phyloP scores from a whole-genome alignment of 1,284 basidiomycete species.

The Cryptococcus maquisensis region DNA sequence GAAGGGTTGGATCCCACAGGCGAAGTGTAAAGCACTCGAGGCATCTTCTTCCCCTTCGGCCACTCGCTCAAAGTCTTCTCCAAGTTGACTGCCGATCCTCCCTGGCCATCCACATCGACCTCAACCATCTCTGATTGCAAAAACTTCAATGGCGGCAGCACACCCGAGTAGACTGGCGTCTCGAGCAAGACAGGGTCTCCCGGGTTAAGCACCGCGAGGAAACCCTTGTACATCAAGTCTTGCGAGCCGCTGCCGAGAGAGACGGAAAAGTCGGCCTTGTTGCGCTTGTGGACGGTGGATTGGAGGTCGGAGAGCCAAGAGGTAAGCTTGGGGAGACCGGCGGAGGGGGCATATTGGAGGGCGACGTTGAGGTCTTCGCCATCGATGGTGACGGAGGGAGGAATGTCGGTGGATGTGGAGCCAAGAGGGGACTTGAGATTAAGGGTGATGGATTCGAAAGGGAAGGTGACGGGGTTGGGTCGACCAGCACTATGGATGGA shows the following conservation, averaged over 20 bases:
- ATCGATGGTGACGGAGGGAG: conserved; percentile 54
- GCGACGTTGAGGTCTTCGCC: conserved; percentile 59
- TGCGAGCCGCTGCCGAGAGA: conserved; percentile 79
- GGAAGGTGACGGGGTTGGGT: conserved; percentile 86
- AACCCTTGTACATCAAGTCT: conserved; percentile 77
- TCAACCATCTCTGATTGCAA: conserved; percentile 60
- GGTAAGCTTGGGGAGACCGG: conserved; percentile 62
- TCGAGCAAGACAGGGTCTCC: conserved; percentile 82
- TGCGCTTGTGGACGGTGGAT: conserved; percentile 58
- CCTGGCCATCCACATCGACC: conserved; percentile 72
- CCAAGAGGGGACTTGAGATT: conserved; percentile 51
- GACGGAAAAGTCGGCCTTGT: conserved; percentile 61
- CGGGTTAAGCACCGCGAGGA: conserved; percentile 62
- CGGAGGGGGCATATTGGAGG: conserved; percentile 73
- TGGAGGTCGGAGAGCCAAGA: conserved; percentile 68
- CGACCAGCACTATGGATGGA: conserved; percentile 49
- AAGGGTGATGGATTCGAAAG: conserved; percentile 68
- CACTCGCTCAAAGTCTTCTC: conserved; percentile 67
- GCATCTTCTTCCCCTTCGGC: conserved; percentile 67
- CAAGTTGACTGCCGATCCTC: conserved; percentile 64
- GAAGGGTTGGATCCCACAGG: conserved; percentile 73
- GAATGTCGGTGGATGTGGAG: conserved; percentile 46
- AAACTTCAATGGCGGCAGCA: conserved; percentile 37
- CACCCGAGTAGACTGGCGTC: conserved; percentile 71
- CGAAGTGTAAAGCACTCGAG: conserved; percentile 72